A percentile compares a stretch with the other conserved stretches of the same genome.
phyloP scores from a whole-genome alignment of 2,329 filamentous ascomycete species.

The Paraphoma chrysanthemicola region DNA sequence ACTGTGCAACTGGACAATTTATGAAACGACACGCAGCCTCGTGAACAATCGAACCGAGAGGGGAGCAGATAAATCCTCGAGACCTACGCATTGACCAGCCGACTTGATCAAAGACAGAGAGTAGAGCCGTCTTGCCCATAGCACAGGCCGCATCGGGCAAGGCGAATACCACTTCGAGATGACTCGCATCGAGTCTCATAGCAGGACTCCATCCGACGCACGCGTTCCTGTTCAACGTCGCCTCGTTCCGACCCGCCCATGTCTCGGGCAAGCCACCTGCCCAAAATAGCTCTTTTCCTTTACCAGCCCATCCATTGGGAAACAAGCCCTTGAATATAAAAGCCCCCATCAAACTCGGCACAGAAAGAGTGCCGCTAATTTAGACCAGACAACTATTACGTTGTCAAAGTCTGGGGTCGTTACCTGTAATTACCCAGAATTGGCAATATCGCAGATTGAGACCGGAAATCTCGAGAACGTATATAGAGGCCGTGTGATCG shows the following conservation, averaged over 20 bases:
- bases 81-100: too few relatives aligned
- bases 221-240: slow-evolving; percentile 1
- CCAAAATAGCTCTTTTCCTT: slow-evolving; percentile 3
- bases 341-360: neutral
- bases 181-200: neutral
- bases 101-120: too few relatives aligned
- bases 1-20: neutral
- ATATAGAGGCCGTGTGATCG: slow-evolving; percentile 3
- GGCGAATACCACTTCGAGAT: neutral
- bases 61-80: too few relatives aligned
- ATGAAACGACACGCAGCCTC: neutral
- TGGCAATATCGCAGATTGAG: slow-evolving; percentile 10
- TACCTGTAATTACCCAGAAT: slow-evolving; percentile 11
- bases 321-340: neutral
- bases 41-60: too few relatives aligned
- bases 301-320: too few relatives aligned
- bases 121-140: too few relatives aligned
- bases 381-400: neutral
- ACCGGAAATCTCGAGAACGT: slow-evolving; percentile 4
- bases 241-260: slow-evolving; percentile 12
- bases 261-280: slow-evolving; percentile 6
- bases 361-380: neutral
- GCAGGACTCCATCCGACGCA: neutral
- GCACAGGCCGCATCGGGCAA: too few relatives aligned
- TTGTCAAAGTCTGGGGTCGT: neutral